A percentile compares a stretch with the other conserved stretches of the same genome.
These are phyloP conservation scores for Dothistroma septosporum DNA, from an alignment of 2,329 filamentous ascomycete genomes.

Conservation along the genomic window DNA sequence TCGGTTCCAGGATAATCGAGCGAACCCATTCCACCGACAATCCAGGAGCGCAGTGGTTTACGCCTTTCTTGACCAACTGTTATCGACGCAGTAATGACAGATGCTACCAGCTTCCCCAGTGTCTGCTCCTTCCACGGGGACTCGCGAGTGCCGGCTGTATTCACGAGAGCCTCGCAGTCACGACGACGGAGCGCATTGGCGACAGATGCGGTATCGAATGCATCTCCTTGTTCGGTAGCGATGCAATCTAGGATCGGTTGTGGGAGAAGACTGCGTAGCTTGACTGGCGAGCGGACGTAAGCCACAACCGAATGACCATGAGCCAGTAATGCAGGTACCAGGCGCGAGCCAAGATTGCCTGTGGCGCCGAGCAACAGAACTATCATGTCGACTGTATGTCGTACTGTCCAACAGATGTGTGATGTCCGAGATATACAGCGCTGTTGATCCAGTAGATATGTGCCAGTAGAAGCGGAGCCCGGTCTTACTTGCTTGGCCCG, in stretches of 20 bases:
- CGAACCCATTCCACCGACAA: constrained; percentile 36
- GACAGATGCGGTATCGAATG: constrained; percentile 35
- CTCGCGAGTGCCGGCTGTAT: constrained; percentile 39
- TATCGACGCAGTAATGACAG: constrained; percentile 36
- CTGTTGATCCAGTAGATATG: neutral
- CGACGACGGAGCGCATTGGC: constrained; percentile 36
- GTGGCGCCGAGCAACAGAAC: constrained; percentile 2
- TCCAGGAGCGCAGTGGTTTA: constrained; percentile 38
- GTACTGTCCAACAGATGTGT: neutral
- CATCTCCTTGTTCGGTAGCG: constrained; percentile 38
- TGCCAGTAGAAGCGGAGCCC: neutral
- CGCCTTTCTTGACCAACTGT: constrained; percentile 36
- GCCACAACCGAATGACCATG: constrained; percentile 38
- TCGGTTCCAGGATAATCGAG: constrained; percentile 37
- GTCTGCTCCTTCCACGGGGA: constrained; percentile 18
- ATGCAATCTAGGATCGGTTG: constrained; percentile 31
- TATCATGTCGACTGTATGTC: neutral
- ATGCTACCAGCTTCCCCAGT: constrained; percentile 39
- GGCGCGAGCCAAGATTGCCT: constrained; percentile 1
- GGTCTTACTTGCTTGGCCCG: neutral
- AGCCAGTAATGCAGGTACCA: constrained; percentile 26
- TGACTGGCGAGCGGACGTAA: constrained; percentile 39
- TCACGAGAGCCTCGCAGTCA: constrained; percentile 40
- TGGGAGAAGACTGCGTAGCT: constrained; percentile 38
- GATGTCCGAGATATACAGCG: neutral